These are phyloP conservation scores for Stellera chamaejasme DNA, from an alignment of 345 rosid genomes.

Conservation along the genomic window DNA sequence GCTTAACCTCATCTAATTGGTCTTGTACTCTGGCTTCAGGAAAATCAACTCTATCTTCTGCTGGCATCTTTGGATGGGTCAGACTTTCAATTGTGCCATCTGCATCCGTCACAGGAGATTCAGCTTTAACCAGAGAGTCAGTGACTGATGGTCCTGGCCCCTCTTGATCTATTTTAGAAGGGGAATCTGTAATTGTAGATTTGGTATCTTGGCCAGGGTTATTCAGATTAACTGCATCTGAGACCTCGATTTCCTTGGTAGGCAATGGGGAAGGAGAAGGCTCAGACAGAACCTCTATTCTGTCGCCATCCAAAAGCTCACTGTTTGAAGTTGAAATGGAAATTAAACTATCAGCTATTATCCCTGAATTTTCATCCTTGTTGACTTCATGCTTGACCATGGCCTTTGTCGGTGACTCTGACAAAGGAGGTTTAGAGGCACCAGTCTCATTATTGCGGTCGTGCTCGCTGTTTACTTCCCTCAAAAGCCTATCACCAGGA, in stretches of 20 bases:
- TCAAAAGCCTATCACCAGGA: conserved; percentile 22
- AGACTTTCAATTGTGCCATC: conserved; percentile 32
- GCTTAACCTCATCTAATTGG: conserved; percentile 86
- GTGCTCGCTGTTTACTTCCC: conserved; percentile 21
- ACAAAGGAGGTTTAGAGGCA: conserved; percentile 19
- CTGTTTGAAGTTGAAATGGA: conserved; percentile 26
- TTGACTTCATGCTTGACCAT: conserved; percentile 24
- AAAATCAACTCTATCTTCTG: conserved; percentile 31
- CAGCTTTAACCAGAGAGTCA: conserved; percentile 30
- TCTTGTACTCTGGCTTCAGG: conserved; percentile 52
- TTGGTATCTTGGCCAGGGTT: conserved; percentile 22
- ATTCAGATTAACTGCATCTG: conserved; percentile 25
- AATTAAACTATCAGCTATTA: conserved; percentile 22
- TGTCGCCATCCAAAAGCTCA: conserved; percentile 38
- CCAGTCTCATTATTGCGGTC: conserved; percentile 24
- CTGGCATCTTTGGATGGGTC: conserved; percentile 35
- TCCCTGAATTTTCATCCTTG: conserved; percentile 28
- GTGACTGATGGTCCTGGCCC: conserved; percentile 27
- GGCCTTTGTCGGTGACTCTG: conserved; percentile 26
- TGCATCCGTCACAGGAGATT: conserved; percentile 24
- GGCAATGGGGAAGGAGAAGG: conserved; percentile 28
- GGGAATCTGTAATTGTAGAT: conserved; percentile 28
- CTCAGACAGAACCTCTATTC: conserved; percentile 29
- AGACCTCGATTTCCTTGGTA: conserved; percentile 41
- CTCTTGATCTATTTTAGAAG: conserved; percentile 37